These are phyloP conservation scores for Colletotrichum costaricense DNA, from an alignment of 2,329 filamentous ascomycete species.

Conservation along the genomic window DNA sequence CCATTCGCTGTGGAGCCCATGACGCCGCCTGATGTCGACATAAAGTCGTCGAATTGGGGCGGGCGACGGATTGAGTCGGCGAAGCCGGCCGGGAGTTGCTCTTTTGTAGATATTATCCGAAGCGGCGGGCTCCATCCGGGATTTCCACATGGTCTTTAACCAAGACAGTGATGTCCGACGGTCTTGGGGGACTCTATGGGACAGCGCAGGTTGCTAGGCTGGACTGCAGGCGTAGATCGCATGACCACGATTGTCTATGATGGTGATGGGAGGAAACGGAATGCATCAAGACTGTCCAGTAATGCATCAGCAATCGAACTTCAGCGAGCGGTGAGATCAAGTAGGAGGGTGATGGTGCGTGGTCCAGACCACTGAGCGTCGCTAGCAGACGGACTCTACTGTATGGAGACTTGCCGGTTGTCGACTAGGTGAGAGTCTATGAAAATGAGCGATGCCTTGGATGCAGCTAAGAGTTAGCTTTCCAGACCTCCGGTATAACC, in stretches of 20 bases:
- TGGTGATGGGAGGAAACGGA: neutral
- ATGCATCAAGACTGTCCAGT: neutral
- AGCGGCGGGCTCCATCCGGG: neutral
- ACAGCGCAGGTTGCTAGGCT: neutral
- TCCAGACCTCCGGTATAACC: neutral
- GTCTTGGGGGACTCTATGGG: neutral
- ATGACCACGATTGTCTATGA: constrained; percentile 4
- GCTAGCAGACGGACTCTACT: neutral
- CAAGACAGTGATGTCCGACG: neutral
- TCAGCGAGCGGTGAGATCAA: constrained; percentile 12
- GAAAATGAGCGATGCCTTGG: neutral
- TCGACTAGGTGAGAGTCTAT: neutral
- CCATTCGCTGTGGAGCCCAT: neutral
- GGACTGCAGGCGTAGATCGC: constrained; percentile 14
- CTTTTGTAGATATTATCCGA: neutral
- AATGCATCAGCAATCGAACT: neutral
- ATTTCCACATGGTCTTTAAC: constrained; percentile 16
- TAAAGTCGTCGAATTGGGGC: constrained; percentile 7
- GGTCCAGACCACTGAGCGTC: neutral
- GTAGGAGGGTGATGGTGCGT: neutral
- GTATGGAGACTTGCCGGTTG: neutral
- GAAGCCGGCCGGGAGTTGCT: constrained; percentile 15
- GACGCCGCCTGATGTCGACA: constrained; percentile 6
- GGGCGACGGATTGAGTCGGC: constrained; percentile 3
- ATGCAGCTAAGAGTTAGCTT: neutral